Conservation (phyloP, 1,284 basidiomycete species). For the Hortiboletus rubellus region DNA sequence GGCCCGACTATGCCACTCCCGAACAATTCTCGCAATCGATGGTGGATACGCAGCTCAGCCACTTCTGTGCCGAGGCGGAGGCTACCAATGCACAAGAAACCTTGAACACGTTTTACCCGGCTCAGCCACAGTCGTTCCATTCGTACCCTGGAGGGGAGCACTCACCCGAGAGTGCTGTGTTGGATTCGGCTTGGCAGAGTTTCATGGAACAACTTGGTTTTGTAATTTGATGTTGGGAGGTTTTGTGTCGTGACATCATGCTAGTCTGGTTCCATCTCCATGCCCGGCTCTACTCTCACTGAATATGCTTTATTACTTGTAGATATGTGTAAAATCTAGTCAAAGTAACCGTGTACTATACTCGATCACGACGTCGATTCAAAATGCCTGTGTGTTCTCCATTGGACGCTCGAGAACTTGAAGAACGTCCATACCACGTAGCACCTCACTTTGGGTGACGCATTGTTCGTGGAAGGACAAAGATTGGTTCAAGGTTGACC, state of each 20-base stretch:
- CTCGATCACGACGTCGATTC: no score
- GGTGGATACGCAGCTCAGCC: constrained; percentile 28
- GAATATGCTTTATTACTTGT: no score
- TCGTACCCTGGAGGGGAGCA: not conserved
- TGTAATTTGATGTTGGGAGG: constrained; percentile 22
- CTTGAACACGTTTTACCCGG: constrained; percentile 17
- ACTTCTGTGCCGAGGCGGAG: constrained; percentile 24
- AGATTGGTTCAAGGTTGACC: no score
- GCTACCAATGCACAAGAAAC: constrained; percentile 10
- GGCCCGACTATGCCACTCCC: constrained; percentile 8
- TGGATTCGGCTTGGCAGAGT: constrained; percentile 64
- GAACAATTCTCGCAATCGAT: constrained; percentile 31
- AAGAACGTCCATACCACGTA: no score
- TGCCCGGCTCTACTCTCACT: not conserved
- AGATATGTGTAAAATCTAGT: no score
- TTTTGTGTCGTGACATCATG: not conserved
- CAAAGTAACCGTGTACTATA: no score
- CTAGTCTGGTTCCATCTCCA: not conserved
- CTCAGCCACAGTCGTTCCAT: constrained; percentile 16
- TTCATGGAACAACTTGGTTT: constrained; percentile 71
- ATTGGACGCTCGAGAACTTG: no score
- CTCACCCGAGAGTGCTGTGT: constrained; percentile 32
- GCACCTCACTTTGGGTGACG: no score
- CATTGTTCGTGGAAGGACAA: no score
- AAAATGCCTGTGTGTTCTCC: no score